Base-by-base conservation (phyloP, 805 yeast genomes). In the Saccharomycopsis capsularis region DNA sequence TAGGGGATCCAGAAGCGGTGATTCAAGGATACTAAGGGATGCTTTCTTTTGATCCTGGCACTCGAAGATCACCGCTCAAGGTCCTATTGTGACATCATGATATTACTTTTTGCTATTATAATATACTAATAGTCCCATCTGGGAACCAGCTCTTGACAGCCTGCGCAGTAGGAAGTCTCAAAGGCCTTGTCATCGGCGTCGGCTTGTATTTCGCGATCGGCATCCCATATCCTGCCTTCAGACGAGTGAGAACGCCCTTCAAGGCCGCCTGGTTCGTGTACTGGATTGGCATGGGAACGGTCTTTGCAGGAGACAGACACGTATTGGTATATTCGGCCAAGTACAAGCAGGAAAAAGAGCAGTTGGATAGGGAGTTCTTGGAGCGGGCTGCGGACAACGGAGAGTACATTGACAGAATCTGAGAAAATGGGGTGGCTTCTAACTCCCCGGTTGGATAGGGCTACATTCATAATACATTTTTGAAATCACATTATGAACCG, bases 301-400 rank as follows among this genome's bases (percentile, higher is more conserved):
- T 67, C 3, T 68, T 67, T 55, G 63, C 65, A 56, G 74, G 73
- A 5, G 76, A 71, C 42, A 64, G 61, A 53, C 72, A 67, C 51
- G 56, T 68, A 32, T 42, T 65, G 21, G 62, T 55, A 22, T 68
- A 68, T 54, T 69, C 69, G 47, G 55, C 61, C 24, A 60, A 66
- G 40, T 57, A 63, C 30, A 65, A 62, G 50, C 57, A 51, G 6
- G 64, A 64, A 19, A 71, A 70, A 48, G 50, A 57, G 38, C 52
- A 50, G n/a, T 63, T 69, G 55, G 63, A 73, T 52, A 59, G 59
- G 34, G 62, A 57, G 41, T 57, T 68, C 22, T 47, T 70, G 37
- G 70, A 69, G 50, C 71, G 68, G 35, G 75, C 74, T 24, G 75
- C 75, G 11, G 74, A 71, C 25, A 62, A 70, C 47, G 76, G 75